phyloP scores from a whole-genome alignment of 2,329 filamentous ascomycete genomes.

The Teratosphaeria destructans region DNA sequence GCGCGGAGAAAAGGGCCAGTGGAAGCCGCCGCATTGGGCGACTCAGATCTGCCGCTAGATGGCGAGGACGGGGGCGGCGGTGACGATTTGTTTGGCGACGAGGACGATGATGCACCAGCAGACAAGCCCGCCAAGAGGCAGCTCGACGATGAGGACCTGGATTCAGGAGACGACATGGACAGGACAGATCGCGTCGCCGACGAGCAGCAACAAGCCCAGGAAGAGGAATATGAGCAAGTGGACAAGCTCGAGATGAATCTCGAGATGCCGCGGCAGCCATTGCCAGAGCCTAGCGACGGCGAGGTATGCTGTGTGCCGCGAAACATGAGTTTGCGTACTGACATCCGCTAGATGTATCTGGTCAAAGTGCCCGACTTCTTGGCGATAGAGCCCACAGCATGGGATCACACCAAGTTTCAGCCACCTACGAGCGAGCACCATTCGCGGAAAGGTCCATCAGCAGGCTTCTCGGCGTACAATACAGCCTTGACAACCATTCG shows the following conservation, averaged over 20 bases:
- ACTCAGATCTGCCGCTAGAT: constrained; percentile 13
- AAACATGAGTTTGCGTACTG: not conserved
- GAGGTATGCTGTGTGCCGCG: constrained; percentile 40
- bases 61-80: constrained; percentile 26
- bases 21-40: not conserved
- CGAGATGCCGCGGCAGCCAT: constrained; percentile 56
- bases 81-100: constrained; percentile 38
- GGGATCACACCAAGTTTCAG: constrained; percentile 55
- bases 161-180: constrained; percentile 52
- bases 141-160: constrained; percentile 53
- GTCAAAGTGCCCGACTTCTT: constrained; percentile 65
- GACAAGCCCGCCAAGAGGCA: constrained; percentile 9
- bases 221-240: constrained; percentile 28
- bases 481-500: constrained; percentile 59
- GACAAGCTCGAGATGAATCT: constrained; percentile 50
- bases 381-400: constrained; percentile 57
- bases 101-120: constrained; percentile 22
- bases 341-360: constrained; percentile 48
- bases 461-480: constrained; percentile 49
- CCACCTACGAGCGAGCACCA: constrained; percentile 51
- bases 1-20: constrained; percentile 4
- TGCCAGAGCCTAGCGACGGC: constrained; percentile 61
- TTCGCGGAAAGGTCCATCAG: constrained; percentile 33
- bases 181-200: constrained; percentile 51
- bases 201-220: constrained; percentile 36